Conservation (phyloP, 495 filamentous ascomycete genomes). For the Xeromyces bisporus region DNA sequence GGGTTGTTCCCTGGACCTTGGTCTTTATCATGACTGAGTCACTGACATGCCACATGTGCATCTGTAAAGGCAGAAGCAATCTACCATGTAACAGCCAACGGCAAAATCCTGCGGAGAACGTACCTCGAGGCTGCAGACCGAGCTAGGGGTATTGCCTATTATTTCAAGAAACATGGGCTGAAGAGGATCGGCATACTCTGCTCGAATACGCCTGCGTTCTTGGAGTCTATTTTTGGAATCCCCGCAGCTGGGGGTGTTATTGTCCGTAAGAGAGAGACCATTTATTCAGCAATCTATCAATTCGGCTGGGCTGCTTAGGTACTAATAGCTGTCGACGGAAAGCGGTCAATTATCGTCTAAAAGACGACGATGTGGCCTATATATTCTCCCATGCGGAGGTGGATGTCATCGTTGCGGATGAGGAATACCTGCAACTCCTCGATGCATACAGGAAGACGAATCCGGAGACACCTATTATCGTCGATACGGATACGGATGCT, state of each 20-base stretch:
- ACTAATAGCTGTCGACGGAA: neutral
- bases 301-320: neutral
- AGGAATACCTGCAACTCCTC: conserved; percentile 57
- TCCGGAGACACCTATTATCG: conserved; percentile 46
- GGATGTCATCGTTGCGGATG: conserved; percentile 76
- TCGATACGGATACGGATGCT: conserved; percentile 75
- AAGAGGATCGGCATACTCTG: conserved; percentile 64
- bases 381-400: conserved; percentile 76
- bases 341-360: conserved; percentile 82
- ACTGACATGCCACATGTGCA: too few relatives aligned
- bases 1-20: conserved; percentile 9
- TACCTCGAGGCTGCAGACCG: conserved; percentile 75
- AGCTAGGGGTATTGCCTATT: conserved; percentile 74
- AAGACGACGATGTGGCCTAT: conserved; percentile 72
- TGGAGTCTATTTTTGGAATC: conserved; percentile 81
- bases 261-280: conserved; percentile 38
- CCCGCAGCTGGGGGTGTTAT: conserved; percentile 68
- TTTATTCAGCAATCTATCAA: too few relatives aligned
- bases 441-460: conserved; percentile 41
- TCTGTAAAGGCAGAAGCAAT: conserved; percentile 53
- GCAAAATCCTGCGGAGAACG: conserved; percentile 49
- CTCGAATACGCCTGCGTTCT: conserved; percentile 86
- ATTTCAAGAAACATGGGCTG: conserved; percentile 49
- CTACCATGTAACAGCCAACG: conserved; percentile 72
- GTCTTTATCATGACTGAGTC: too few relatives aligned